Conservation (phyloP, 208 protist genomes). For the Wallacemonas collosoma region DNA sequence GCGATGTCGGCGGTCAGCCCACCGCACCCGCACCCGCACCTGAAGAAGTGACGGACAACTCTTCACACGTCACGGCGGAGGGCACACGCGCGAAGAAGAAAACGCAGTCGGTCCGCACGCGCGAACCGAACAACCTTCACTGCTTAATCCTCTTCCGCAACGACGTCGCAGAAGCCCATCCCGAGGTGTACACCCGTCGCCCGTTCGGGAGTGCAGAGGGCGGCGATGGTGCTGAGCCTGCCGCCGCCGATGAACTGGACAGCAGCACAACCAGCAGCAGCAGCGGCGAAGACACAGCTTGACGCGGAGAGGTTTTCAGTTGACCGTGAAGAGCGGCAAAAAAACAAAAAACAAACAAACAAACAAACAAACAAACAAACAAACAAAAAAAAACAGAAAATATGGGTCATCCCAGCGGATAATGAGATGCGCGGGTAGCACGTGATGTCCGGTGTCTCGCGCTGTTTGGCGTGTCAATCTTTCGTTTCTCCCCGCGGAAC, state of each 20-base stretch:
- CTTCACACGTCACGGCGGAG: neutral
- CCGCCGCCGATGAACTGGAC: neutral
- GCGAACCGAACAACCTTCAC: constrained; percentile 71
- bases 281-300: neutral
- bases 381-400: no score
- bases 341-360: no score
- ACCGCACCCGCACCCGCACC: no score
- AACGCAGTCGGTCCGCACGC: neutral
- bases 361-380: no score
- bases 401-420: no score
- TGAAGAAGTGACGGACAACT: neutral
- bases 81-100: neutral
- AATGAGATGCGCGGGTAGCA: no score
- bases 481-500: no score
- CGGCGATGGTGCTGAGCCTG: neutral
- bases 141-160: constrained; percentile 87
- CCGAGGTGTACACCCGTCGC: constrained; percentile 60
- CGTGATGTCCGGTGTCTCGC: no score
- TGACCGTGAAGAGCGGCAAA: no score
- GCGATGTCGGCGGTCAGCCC: no score
- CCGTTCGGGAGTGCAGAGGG: neutral
- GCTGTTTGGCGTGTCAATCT: no score
- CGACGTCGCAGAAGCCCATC: constrained; percentile 64
- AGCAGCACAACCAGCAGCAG: constrained; percentile 7
- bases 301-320: no score